Percentiles rank a stretch among this genome's conserved stretches.
Evolutionary conservation across 2,329 filamentous ascomycete genomes (phyloP).

Genomic region (Ceratocystis ficicola): DNA sequence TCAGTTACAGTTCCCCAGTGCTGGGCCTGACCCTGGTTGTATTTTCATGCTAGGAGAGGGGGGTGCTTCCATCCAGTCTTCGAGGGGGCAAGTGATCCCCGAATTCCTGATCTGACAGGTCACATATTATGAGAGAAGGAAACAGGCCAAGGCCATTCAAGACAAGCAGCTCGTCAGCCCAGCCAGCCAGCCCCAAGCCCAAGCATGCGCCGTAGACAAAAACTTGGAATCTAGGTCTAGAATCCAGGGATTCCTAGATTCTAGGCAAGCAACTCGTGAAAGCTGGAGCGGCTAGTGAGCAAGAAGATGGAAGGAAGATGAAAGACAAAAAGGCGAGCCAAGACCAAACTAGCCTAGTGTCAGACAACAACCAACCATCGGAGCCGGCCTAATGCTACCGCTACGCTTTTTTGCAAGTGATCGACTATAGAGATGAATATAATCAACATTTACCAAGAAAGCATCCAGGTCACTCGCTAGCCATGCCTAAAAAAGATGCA

Average conservation of each 20-base stretch:
- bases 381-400: not conserved
- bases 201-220: too few species aligned
- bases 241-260: not conserved
- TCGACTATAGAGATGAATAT: not conserved
- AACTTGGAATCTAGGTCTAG: not conserved
- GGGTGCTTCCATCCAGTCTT: too few species aligned
- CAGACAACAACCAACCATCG: not conserved
- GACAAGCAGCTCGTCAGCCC: too few species aligned
- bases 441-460: not conserved
- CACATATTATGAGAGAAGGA: not conserved
- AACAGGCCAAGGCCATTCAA: too few species aligned
- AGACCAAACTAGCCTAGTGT: not conserved
- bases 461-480: not conserved
- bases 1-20: too few species aligned
- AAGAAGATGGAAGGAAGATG: not conserved
- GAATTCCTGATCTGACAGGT: not conserved
- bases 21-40: too few species aligned
- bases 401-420: not conserved
- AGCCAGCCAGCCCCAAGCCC: too few species aligned
- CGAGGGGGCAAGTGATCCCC: too few species aligned
- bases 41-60: too few species aligned
- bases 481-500: not conserved
- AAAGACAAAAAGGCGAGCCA: not conserved
- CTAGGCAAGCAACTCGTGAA: not conserved
- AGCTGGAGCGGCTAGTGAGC: not conserved